A percentile compares a stretch with the other conserved stretches of the same genome.
Evolutionary conservation across 2,329 filamentous ascomycete genomes (phyloP).

Genomic region (Paecilomyces sp.): DNA sequence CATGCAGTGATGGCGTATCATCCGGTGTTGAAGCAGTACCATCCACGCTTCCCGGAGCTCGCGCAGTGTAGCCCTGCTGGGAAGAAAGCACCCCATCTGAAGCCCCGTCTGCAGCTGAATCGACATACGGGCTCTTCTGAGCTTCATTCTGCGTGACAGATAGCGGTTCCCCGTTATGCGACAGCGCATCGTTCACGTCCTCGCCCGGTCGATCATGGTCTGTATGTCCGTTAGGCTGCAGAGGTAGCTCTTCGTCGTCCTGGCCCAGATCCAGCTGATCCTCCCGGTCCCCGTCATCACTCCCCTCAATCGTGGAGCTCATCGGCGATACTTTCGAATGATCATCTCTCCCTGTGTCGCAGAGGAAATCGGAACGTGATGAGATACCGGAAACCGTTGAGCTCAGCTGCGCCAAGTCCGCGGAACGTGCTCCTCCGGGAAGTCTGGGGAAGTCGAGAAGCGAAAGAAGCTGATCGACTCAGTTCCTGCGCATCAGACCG

Average conservation of each 20-base stretch:
- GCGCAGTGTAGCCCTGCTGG: conserved; percentile 13
- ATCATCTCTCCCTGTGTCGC: conserved; percentile 43
- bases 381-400: neutral
- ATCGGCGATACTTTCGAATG: conserved; percentile 50
- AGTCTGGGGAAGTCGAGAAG: neutral
- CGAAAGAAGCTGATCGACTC: neutral
- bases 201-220: conserved; percentile 9
- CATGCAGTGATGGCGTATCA: conserved; percentile 76
- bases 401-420: neutral
- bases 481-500: neutral
- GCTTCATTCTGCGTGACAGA: conserved; percentile 18
- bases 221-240: conserved; percentile 20
- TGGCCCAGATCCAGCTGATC: conserved; percentile 43
- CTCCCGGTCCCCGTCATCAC: conserved; percentile 54
- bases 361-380: neutral
- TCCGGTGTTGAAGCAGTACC: conserved; percentile 74
- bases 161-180: conserved; percentile 19
- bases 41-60: conserved; percentile 39
- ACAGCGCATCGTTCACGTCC: conserved; percentile 11
- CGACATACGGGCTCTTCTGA: conserved; percentile 3
- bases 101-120: conserved; percentile 1
- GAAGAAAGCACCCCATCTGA: conserved; percentile 15
- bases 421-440: neutral
- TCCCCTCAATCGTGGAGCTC: conserved; percentile 61
- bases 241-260: conserved; percentile 27